phyloP scores from a whole-genome alignment of 345 rosid genomes.

The Eucalyptus tenuipes region DNA sequence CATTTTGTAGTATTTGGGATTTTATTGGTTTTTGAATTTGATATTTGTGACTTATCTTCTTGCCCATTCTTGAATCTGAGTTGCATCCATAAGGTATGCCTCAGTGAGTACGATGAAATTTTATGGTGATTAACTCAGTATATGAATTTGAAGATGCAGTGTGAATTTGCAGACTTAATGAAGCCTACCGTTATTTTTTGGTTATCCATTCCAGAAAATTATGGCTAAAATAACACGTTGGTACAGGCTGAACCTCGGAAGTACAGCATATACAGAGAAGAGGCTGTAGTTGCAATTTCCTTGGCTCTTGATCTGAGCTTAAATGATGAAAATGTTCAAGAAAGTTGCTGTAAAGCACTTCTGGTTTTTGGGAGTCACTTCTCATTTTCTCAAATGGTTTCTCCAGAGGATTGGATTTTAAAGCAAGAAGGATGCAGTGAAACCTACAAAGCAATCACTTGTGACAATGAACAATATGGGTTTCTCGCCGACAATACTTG shows the following conservation, averaged over 20 bases:
- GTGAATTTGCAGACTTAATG: neutral
- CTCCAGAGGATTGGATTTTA: conserved; percentile 28
- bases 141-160: neutral
- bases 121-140: neutral
- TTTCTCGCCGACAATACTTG: neutral
- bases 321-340: conserved; percentile 16
- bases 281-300: conserved; percentile 41
- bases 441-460: neutral
- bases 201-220: neutral
- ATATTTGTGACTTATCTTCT: neutral
- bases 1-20: neutral
- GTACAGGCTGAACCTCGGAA: conserved; percentile 34
- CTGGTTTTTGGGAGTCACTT: conserved; percentile 28
- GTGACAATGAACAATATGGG: conserved; percentile 1
- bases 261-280: conserved; percentile 36
- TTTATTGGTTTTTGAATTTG: neutral
- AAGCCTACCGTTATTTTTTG: neutral
- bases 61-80: neutral
- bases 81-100: neutral
- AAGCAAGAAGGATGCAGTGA: conserved; percentile 25
- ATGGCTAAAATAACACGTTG: neutral
- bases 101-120: neutral
- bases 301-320: conserved; percentile 22
- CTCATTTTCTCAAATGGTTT: conserved; percentile 15
- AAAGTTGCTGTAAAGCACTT: conserved; percentile 37